Evolutionary conservation across 1,284 basidiomycete genomes (phyloP).

Genomic region (Sporisorium sorghi): DNA sequence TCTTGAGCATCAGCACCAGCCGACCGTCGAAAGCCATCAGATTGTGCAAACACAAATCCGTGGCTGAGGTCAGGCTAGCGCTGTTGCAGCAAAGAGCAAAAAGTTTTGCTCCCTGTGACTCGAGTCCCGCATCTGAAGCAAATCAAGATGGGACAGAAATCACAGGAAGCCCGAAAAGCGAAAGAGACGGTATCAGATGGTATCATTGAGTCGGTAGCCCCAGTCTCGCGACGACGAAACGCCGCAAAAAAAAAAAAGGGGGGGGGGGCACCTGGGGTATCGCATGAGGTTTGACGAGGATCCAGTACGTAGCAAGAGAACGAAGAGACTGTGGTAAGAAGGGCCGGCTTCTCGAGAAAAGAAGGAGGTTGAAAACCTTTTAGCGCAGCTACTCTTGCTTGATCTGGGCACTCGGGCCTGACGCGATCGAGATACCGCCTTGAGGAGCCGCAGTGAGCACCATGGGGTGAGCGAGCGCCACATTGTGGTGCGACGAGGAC

Average conservation of each 20-base stretch:
- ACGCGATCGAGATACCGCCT: constrained; percentile 40
- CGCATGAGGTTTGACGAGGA: constrained; percentile 32
- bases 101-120: neutral
- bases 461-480: constrained; percentile 38
- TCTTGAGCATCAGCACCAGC: neutral
- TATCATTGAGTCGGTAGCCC: constrained; percentile 35
- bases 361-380: neutral
- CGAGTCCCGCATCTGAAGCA: neutral
- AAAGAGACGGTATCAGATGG: constrained; percentile 29
- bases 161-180: constrained; percentile 8
- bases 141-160: neutral
- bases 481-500: constrained; percentile 37
- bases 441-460: constrained; percentile 38
- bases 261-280: constrained; percentile 25
- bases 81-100: neutral
- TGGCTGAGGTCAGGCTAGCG: constrained; percentile 22
- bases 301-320: constrained; percentile 33
- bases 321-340: constrained; percentile 18
- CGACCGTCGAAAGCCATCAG: constrained; percentile 9
- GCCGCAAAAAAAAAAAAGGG: too few species aligned
- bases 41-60: neutral
- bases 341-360: constrained; percentile 6
- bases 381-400: constrained; percentile 32
- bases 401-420: constrained; percentile 35
- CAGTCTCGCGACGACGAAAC: too few species aligned